A percentile compares a stretch with the other conserved stretches of the same genome.
phyloP scores from a whole-genome alignment of 495 filamentous ascomycete species.

The Aspergillus kassunensis region DNA sequence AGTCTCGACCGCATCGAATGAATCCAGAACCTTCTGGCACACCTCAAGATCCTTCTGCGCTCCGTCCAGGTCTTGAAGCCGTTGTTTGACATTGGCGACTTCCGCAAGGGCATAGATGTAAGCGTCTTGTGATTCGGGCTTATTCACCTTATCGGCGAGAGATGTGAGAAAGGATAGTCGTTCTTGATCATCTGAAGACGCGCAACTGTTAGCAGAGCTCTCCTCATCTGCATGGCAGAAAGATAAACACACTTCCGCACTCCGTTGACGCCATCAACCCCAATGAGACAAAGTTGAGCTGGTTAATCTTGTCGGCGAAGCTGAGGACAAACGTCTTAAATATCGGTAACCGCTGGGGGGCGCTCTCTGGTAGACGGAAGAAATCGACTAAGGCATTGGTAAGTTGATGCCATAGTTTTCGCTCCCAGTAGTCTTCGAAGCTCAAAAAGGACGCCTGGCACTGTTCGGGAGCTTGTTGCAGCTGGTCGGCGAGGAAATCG shows the following conservation, averaged over 20 bases:
- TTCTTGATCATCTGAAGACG: conserved; percentile 70
- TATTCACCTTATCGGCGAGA: conserved; percentile 84
- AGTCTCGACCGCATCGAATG: conserved; percentile 92
- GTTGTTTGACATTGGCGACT: conserved; percentile 82
- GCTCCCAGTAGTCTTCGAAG: conserved; percentile 97
- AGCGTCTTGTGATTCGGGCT: conserved; percentile 90
- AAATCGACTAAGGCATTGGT: conserved; percentile 85
- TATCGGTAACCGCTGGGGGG: conserved; percentile 76
- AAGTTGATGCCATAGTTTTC: conserved; percentile 98
- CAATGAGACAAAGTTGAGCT: conserved; percentile 89
- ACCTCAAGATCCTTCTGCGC: conserved; percentile 81
- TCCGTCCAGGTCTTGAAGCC: conserved; percentile 67
- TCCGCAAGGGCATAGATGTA: conserved; percentile 91
- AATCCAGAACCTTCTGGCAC: conserved; percentile 82
- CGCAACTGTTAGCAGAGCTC: neutral
- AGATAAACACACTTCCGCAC: conserved; percentile 64
- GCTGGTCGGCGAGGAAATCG: conserved; percentile 86
- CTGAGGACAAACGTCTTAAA: conserved; percentile 93
- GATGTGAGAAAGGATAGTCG: conserved; percentile 81
- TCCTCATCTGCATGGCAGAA: neutral
- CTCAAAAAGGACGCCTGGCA: conserved; percentile 82
- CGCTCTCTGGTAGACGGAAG: conserved; percentile 79
- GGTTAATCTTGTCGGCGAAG: conserved; percentile 98
- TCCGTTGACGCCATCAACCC: conserved; percentile 82
- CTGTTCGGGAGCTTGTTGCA: conserved; percentile 76